Evolutionary conservation across 148 eudicot species (phyloP).

Genomic region (Selenicereus undatus): DNA sequence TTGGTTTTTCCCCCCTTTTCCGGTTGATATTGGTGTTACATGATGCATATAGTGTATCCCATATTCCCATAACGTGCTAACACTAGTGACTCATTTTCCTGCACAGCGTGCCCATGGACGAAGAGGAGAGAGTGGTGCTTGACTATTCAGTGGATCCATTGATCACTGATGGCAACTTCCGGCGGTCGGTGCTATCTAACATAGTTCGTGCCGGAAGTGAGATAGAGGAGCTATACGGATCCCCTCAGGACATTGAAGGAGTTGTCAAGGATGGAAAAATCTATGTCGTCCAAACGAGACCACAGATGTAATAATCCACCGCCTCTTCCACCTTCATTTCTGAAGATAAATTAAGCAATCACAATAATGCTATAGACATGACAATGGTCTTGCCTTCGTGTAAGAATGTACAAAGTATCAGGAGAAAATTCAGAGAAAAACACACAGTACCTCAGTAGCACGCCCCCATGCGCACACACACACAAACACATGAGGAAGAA

Average conservation of each 20-base stretch:
- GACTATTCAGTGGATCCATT: slow-evolving; percentile 84
- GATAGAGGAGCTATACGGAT: slow-evolving; percentile 85
- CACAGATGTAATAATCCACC: slow-evolving; percentile 58
- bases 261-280: slow-evolving; percentile 88
- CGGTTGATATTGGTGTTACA: too few species aligned
- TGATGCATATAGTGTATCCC: too few species aligned
- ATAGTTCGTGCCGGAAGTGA: slow-evolving; percentile 78
- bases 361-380: background rate
- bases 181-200: slow-evolving; percentile 57
- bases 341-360: background rate
- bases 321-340: background rate
- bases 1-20: too few species aligned
- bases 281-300: slow-evolving; percentile 92
- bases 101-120: slow-evolving; percentile 93
- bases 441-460: background rate
- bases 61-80: background rate
- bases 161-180: slow-evolving; percentile 56
- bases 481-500: background rate
- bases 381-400: background rate
- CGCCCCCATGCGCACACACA: too few species aligned
- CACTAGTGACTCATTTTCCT: background rate
- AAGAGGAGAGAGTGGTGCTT: slow-evolving; percentile 79
- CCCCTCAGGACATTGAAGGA: slow-evolving; percentile 98
- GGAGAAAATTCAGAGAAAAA: background rate
- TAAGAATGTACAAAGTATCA: background rate